Percentiles rank a stretch among this genome's conserved stretches.
Conservation (phyloP, 129 eudicot species). For the Artemisia argyi region DNA sequence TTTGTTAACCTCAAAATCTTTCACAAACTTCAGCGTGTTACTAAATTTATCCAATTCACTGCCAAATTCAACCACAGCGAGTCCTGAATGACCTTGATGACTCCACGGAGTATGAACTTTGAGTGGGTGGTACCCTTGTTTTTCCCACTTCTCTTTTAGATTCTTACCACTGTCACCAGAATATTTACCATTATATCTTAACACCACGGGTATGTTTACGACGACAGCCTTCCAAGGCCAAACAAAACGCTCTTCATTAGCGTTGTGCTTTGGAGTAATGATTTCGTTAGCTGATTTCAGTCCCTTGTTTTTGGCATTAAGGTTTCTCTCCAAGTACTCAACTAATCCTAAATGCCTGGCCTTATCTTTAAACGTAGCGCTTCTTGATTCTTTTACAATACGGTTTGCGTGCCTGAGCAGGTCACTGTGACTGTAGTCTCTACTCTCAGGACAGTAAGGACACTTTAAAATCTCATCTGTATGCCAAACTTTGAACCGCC, state of each 20-base stretch:
- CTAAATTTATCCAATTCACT: constrained; percentile 53
- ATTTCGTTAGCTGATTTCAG: not conserved
- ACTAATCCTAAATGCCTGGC: constrained; percentile 56
- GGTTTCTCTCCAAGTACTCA: constrained; percentile 40
- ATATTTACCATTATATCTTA: constrained; percentile 42
- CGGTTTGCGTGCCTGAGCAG: constrained; percentile 57
- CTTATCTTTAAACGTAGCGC: constrained; percentile 41
- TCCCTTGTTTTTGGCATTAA: constrained; percentile 12
- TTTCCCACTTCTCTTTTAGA: constrained; percentile 49
- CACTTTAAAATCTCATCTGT: constrained; percentile 42
- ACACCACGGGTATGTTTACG: constrained; percentile 54
- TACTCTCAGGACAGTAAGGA: constrained; percentile 53
- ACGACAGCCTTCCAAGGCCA: constrained; percentile 79
- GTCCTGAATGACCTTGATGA: constrained; percentile 57
- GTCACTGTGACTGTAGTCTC: constrained; percentile 39
- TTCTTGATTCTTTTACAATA: constrained; percentile 51
- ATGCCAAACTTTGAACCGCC: constrained; percentile 18
- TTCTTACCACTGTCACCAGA: constrained; percentile 62
- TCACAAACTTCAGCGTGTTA: constrained; percentile 51
- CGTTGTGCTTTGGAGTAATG: not conserved
- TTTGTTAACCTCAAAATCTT: constrained; percentile 43
- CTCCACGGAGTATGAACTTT: constrained; percentile 73
- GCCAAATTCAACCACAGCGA: constrained; percentile 59
- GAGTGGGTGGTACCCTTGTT: constrained; percentile 54
- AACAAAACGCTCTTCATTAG: constrained; percentile 54